These are phyloP conservation scores for Kwoniella newhampshirensis DNA, from an alignment of 768 basidiomycete genomes.

Conservation along the genomic window DNA sequence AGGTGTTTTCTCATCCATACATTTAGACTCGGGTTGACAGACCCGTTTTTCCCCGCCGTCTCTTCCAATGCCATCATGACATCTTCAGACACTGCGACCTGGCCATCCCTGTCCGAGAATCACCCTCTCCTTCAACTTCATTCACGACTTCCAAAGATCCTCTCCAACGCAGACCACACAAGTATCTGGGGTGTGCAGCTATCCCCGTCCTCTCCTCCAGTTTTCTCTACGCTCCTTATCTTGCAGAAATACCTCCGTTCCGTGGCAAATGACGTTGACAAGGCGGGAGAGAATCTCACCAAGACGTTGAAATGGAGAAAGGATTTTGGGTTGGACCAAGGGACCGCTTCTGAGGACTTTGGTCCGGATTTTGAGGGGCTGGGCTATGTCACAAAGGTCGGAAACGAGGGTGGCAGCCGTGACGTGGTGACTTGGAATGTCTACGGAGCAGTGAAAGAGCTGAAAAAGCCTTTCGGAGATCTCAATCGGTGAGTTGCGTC, in stretches of 20 bases:
- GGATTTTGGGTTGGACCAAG: slow-evolving; percentile 19
- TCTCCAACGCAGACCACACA: slow-evolving; percentile 10
- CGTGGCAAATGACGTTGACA: slow-evolving; percentile 16
- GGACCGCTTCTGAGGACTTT: slow-evolving; percentile 7
- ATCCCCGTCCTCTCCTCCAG: neutral
- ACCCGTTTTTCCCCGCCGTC: neutral
- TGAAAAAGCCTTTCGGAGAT: slow-evolving; percentile 21
- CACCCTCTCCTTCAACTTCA: slow-evolving; percentile 15
- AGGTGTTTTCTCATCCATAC: no score
- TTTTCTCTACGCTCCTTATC: slow-evolving; percentile 19
- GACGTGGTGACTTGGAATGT: slow-evolving; percentile 26
- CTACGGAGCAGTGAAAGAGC: slow-evolving; percentile 25
- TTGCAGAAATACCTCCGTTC: slow-evolving; percentile 27
- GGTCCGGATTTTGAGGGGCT: slow-evolving; percentile 22
- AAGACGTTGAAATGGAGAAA: slow-evolving; percentile 27
- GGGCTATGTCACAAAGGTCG: slow-evolving; percentile 17
- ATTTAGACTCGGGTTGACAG: no score
- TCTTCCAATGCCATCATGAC: neutral
- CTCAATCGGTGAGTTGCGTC: slow-evolving; percentile 14
- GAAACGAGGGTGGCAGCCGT: slow-evolving; percentile 2
- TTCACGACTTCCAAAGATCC: slow-evolving; percentile 9
- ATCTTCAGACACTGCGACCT: neutral
- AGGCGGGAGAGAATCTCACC: slow-evolving; percentile 7
- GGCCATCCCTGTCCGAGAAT: slow-evolving; percentile 1
- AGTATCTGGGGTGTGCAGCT: slow-evolving; percentile 20